A percentile compares a stretch with the other conserved stretches of the same genome.
Conservation (phyloP, 1,284 basidiomycete species). For the Boletus subluridellus region DNA sequence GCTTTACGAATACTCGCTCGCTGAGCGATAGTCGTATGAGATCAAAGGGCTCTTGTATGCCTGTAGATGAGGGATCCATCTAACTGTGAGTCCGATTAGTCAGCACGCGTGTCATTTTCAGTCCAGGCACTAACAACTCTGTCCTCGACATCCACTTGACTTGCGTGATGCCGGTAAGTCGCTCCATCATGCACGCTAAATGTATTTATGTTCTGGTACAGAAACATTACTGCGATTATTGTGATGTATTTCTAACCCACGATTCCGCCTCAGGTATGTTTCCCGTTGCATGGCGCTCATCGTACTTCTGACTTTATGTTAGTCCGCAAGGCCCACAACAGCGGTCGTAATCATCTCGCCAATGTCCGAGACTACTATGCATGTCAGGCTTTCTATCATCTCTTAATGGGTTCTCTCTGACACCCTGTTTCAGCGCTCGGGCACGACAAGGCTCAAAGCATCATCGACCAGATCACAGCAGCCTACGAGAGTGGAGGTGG, state of each 20-base stretch:
- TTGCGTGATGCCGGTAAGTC: constrained; percentile 30
- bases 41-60: constrained; percentile 97
- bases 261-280: constrained; percentile 77
- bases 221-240: constrained; percentile 93
- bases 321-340: constrained; percentile 98
- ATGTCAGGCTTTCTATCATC: constrained; percentile 48
- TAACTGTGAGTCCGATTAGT: constrained; percentile 28
- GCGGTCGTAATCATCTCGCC: constrained; percentile 91
- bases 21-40: constrained; percentile 93
- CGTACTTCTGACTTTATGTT: constrained; percentile 17
- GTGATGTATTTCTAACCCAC: constrained; percentile 87
- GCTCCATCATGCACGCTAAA: neutral
- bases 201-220: constrained; percentile 29
- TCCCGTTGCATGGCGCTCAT: constrained; percentile 6
- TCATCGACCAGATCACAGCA: constrained; percentile 93
- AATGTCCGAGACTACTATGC: constrained; percentile 98
- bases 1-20: constrained; percentile 95
- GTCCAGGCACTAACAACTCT: constrained; percentile 6
- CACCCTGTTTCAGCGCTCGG: constrained; percentile 64
- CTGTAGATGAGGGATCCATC: constrained; percentile 71
- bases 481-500: constrained; percentile 84
- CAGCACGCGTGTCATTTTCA: constrained; percentile 30
- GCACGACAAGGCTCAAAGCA: constrained; percentile 92
- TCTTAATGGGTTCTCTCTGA: constrained; percentile 11
- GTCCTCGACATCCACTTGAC: constrained; percentile 17